These are phyloP conservation scores for Pochonia chlamydosporia DNA, from an alignment of 2,329 filamentous ascomycete species.

Conservation along the genomic window DNA sequence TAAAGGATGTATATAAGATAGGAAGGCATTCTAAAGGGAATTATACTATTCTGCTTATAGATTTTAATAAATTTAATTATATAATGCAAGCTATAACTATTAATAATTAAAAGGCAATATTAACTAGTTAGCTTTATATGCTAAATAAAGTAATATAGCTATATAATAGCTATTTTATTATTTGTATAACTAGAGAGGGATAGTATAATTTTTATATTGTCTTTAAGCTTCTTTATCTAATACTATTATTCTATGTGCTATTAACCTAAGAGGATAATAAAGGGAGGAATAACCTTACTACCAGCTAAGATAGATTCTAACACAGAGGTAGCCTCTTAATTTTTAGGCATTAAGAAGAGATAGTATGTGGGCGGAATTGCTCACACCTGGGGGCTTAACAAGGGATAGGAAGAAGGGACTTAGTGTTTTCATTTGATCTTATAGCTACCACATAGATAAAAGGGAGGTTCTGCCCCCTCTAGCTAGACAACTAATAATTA, in stretches of 20 bases:
- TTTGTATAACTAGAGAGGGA: constrained; percentile 7
- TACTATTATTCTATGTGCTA: constrained; percentile 7
- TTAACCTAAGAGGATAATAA: constrained; percentile 2
- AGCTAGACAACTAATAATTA: too few species aligned
- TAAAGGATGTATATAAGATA: constrained; percentile 6
- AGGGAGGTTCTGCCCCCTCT: too few species aligned
- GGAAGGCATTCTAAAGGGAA: constrained; percentile 9
- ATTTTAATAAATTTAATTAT: constrained; percentile 6
- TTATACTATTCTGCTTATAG: constrained; percentile 4
- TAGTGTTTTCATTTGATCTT: too few species aligned
- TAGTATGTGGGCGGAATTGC: too few species aligned
- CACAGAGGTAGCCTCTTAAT: constrained; percentile 6
- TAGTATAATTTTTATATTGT: constrained; percentile 3
- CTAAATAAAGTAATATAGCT: constrained; percentile 5
- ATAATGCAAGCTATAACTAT: constrained; percentile 5
- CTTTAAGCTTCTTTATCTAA: neutral
- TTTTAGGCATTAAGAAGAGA: constrained; percentile 1
- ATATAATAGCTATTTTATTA: constrained; percentile 2
- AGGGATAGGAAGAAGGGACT: too few species aligned
- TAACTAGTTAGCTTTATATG: neutral
- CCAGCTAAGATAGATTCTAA: constrained; percentile 8
- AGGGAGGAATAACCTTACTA: constrained; percentile 1
- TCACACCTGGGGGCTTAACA: too few species aligned
- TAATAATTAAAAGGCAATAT: constrained; percentile 7
- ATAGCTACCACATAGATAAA: too few species aligned